These are phyloP conservation scores for Apiotrichum mycotoxinovorans DNA, from an alignment of 1,284 basidiomycete species.

Conservation along the genomic window DNA sequence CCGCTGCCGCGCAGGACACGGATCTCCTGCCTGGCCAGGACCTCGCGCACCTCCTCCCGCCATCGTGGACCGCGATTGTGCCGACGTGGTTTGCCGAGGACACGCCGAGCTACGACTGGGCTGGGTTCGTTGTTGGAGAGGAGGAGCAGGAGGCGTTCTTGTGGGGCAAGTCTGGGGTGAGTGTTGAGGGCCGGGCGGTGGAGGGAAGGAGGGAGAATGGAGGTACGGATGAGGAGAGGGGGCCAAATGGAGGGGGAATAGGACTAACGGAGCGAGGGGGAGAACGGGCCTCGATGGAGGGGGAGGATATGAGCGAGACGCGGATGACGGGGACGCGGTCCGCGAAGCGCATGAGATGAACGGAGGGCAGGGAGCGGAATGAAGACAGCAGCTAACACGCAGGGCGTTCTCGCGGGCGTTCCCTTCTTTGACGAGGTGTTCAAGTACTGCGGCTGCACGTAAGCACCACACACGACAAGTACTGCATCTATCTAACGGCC, in stretches of 20 bases:
- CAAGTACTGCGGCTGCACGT: slow-evolving; percentile 82
- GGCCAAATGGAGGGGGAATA: too few species aligned
- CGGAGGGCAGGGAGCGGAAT: too few species aligned
- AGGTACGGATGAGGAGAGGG: too few species aligned
- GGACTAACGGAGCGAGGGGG: too few species aligned
- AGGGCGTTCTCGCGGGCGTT: slow-evolving; percentile 85
- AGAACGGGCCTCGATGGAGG: too few species aligned
- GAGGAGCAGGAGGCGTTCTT: slow-evolving; percentile 79
- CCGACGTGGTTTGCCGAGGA: slow-evolving; percentile 86
- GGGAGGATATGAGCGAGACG: too few species aligned
- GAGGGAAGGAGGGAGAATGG: too few species aligned
- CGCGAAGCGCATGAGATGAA: too few species aligned
- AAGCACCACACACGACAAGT: slow-evolving; percentile 45
- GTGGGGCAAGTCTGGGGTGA: slow-evolving; percentile 62
- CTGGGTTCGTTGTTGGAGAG: slow-evolving; percentile 95
- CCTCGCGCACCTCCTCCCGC: slow-evolving; percentile 69
- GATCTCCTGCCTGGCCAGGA: slow-evolving; percentile 38
- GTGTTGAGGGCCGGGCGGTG: slow-evolving; percentile 8
- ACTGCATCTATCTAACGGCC: neutral
- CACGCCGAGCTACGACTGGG: slow-evolving; percentile 94
- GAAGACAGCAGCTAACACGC: slow-evolving; percentile 7
- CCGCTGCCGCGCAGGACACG: slow-evolving; percentile 6
- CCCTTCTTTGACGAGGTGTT: slow-evolving; percentile 97
- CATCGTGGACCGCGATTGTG: slow-evolving; percentile 82
- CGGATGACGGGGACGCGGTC: too few species aligned